Conservation (phyloP, 306 rosid species). For the Dalbergia oliveri region DNA sequence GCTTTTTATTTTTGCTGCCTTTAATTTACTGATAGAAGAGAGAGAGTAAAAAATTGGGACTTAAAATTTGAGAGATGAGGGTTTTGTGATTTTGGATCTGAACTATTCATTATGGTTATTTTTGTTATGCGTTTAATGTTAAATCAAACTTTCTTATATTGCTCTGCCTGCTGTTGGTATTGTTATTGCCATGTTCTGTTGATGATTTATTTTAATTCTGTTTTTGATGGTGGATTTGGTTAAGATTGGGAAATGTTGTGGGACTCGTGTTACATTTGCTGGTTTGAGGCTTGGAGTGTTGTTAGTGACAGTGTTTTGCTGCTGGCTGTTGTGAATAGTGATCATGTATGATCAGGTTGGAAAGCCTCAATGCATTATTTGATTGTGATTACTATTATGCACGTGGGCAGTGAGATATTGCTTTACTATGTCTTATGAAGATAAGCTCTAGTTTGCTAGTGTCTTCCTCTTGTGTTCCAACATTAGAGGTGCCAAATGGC, state of each 20-base stretch:
- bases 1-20: background rate
- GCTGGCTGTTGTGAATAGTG: too few species aligned
- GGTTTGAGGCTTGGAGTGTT: too few species aligned
- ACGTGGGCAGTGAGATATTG: too few species aligned
- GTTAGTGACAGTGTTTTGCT: too few species aligned
- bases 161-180: background rate
- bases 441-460: too few species aligned
- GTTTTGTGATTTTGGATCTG: constrained; percentile 37
- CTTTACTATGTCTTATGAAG: too few species aligned
- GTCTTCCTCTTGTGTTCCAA: too few species aligned
- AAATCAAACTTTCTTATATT: background rate
- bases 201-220: background rate
- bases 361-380: too few species aligned
- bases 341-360: too few species aligned
- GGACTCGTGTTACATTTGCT: too few species aligned
- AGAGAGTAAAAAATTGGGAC: background rate
- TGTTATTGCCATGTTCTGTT: background rate
- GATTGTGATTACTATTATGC: too few species aligned
- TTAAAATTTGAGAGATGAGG: constrained; percentile 12
- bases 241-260: background rate
- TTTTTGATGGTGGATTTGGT: background rate
- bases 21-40: background rate
- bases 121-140: background rate
- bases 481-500: too few species aligned
- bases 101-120: constrained; percentile 13